These are phyloP conservation scores for Rubus idaeus DNA, from an alignment of 306 rosid species.

Conservation along the genomic window DNA sequence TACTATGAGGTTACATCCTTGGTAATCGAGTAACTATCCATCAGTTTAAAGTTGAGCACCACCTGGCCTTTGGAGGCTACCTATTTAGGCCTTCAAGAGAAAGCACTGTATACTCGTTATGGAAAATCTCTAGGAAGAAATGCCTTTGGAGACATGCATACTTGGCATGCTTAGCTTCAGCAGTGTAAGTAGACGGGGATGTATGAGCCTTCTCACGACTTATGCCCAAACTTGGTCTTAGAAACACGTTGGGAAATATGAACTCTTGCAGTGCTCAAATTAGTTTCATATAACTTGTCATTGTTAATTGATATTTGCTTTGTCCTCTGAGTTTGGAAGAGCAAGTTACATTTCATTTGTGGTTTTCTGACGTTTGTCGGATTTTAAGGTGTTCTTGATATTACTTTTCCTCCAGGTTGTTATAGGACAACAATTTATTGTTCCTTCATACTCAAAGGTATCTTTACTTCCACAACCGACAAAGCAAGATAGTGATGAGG, in stretches of 20 bases:
- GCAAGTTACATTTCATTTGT: conserved; percentile 16
- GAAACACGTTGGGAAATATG: background rate
- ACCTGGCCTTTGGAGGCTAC: too few species aligned
- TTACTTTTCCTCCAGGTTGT: conserved; percentile 65
- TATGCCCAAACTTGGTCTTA: background rate
- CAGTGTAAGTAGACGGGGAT: background rate
- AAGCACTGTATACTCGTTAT: background rate
- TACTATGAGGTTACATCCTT: background rate
- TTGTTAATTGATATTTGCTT: conserved; percentile 1
- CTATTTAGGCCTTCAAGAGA: background rate
- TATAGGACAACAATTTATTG: conserved; percentile 69
- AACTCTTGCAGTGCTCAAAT: background rate
- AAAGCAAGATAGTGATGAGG: conserved; percentile 94
- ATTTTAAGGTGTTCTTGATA: conserved; percentile 23
- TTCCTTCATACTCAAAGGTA: conserved; percentile 80
- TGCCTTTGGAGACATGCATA: background rate
- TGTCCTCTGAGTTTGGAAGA: background rate
- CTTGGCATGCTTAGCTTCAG: background rate
- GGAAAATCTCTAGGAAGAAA: background rate
- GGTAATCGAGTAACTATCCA: background rate
- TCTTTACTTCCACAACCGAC: conserved; percentile 82
- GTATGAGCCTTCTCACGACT: background rate
- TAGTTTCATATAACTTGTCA: background rate
- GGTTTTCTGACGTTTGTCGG: conserved; percentile 15
- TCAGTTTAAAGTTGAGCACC: background rate